Base-by-base conservation (phyloP, 2,329 filamentous ascomycete genomes). In the Xylogone sp. region DNA sequence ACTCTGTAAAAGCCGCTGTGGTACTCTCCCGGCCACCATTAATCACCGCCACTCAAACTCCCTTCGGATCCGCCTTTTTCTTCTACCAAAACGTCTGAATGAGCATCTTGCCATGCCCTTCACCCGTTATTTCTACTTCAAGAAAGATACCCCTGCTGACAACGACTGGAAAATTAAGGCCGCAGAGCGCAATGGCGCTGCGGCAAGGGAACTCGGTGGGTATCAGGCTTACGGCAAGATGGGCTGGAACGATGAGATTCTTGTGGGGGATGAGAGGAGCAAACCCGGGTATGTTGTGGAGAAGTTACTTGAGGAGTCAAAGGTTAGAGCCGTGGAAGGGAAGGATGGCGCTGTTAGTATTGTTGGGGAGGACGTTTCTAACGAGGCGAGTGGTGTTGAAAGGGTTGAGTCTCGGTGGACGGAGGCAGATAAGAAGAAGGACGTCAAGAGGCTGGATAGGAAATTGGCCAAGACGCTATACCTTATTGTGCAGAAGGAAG, bases 31-130 rank as follows among this genome's bases (percentile, higher is more conserved):
- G 94, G 22, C 83, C 94, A 45, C 94, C 94, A 6, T 76, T 95
- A 53, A 78, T 99, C 63, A 97, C 94, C 21, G 87, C 88, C 59
- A 78, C 87, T 55, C 84, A 93, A 50, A 88, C 88, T 29, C 79
- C 89, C 12, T 97, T 99, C 71, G 94, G 99, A 72, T 88, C 90
- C 66, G 80, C 93, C 58, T 97, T 87, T 74, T 96, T 87, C 77
- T 91, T 99, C 69, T 99, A 99, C 75, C 94, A 99, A 75, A 93
- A 63, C 90, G 94, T 13, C 80, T 99, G 54, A 96, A 97, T 71
- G 94, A 99, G 77, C 88, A 94, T 43, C 79, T 96, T 48, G 84
- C 86, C 19, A 80, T 94, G 3, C 89, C 92, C 1, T 99, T 97
- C 70, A 88, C 88, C 51, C 84, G 88, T 59, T 88, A 88, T 68